phyloP scores from a whole-genome alignment of 2,329 filamentous ascomycete genomes.

The Parastagonospora avenae region DNA sequence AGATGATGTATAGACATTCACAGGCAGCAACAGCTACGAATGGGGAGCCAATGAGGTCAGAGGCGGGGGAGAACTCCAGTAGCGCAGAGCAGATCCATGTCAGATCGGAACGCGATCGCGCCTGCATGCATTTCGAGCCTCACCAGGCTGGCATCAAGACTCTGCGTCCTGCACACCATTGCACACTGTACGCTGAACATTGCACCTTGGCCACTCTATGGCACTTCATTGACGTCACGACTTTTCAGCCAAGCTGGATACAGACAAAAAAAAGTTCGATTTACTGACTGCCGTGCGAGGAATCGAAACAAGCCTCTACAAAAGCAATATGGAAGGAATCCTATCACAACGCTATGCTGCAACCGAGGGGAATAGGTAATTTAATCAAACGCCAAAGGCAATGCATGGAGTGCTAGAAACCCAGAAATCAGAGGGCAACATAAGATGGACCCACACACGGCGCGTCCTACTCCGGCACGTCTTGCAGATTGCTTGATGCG shows the following conservation, averaged over 20 bases:
- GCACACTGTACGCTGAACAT: too few species aligned
- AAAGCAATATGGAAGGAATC: neutral
- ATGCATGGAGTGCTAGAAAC: slow-evolving; percentile 27
- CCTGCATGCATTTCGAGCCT: neutral
- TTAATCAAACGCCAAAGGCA: slow-evolving; percentile 32
- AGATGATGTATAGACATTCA: neutral
- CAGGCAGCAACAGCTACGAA: slow-evolving; percentile 12
- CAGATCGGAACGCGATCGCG: slow-evolving; percentile 1
- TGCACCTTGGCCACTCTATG: too few species aligned
- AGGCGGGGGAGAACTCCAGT: slow-evolving; percentile 17
- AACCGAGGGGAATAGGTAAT: slow-evolving; percentile 29
- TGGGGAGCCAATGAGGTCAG: slow-evolving; percentile 25
- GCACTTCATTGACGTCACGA: too few species aligned
- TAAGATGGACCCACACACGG: neutral
- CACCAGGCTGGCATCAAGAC: neutral
- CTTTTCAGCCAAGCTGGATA: too few species aligned
- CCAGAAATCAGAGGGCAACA: slow-evolving; percentile 6
- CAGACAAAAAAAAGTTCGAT: too few species aligned
- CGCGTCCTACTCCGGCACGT: slow-evolving; percentile 31
- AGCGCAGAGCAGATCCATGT: neutral
- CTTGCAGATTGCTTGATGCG: slow-evolving; percentile 34
- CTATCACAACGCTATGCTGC: slow-evolving; percentile 11
- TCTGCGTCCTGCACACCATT: too few species aligned
- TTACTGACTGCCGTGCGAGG: too few species aligned
- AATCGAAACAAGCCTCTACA: too few species aligned